A percentile compares a stretch with the other conserved stretches of the same genome.
Evolutionary conservation across 192 early-diverging fungal species (phyloP).

Genomic region (Backusella morwellensis): DNA sequence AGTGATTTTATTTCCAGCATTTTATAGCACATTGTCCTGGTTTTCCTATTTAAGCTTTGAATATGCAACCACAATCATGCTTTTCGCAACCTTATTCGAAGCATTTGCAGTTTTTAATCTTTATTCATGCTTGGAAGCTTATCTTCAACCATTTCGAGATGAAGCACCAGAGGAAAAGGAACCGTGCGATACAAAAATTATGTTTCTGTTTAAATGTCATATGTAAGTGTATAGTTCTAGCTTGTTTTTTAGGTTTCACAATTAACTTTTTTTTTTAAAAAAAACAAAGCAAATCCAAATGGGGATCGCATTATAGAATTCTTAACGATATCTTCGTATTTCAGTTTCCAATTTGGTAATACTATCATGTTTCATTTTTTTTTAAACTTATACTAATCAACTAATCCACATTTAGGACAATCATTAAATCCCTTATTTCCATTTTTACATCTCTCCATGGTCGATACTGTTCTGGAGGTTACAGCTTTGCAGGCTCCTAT

Average conservation of each 20-base stretch:
- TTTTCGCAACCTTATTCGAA: slow-evolving; percentile 36
- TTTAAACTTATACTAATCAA: background rate
- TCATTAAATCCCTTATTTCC: slow-evolving; percentile 29
- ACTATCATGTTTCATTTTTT: background rate
- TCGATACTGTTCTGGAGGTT: slow-evolving; percentile 25
- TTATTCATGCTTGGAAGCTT: slow-evolving; percentile 30
- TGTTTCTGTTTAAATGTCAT: slow-evolving; percentile 23
- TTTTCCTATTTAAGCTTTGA: slow-evolving; percentile 23
- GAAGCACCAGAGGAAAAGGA: slow-evolving; percentile 19
- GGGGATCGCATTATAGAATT: slow-evolving; percentile 36
- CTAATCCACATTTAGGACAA: background rate
- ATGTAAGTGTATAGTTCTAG: slow-evolving; percentile 20
- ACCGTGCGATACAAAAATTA: slow-evolving; percentile 18
- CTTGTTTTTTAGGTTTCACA: background rate
- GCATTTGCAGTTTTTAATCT: slow-evolving; percentile 40
- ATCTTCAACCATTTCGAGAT: slow-evolving; percentile 30
- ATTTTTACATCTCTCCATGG: slow-evolving; percentile 32
- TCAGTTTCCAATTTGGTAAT: slow-evolving; percentile 38
- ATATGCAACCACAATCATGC: slow-evolving; percentile 31
- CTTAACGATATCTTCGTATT: slow-evolving; percentile 33
- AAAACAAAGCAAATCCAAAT: slow-evolving; percentile 26
- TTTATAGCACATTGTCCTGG: slow-evolving; percentile 34
- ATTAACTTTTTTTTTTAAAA: background rate
- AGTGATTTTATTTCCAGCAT: slow-evolving; percentile 30
- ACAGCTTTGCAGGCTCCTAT: slow-evolving; percentile 33